Conservation (phyloP, 2,329 filamentous ascomycete species). For the Microcera coccophila region DNA sequence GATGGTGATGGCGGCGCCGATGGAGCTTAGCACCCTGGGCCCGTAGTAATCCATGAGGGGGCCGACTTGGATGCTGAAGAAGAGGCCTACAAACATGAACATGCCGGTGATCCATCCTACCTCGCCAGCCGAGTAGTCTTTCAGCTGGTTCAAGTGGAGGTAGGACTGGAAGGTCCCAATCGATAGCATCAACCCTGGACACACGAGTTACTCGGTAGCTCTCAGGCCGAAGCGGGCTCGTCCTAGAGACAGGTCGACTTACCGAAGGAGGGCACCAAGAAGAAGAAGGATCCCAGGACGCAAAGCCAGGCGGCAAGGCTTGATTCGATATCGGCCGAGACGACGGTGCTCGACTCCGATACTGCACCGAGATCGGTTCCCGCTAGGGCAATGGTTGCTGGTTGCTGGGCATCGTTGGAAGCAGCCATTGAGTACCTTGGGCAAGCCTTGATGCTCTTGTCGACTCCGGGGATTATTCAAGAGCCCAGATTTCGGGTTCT, state of each 20-base stretch:
- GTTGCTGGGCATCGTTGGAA: no score
- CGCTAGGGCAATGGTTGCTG: not conserved
- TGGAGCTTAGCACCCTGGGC: conserved; percentile 36
- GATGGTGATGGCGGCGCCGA: conserved; percentile 36
- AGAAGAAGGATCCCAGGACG: conserved; percentile 22
- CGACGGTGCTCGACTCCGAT: not conserved
- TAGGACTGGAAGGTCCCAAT: conserved; percentile 49
- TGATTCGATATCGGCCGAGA: not conserved
- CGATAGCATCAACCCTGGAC: conserved; percentile 42
- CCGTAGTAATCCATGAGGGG: conserved; percentile 48
- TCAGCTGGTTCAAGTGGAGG: conserved; percentile 42
- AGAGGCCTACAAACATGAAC: conserved; percentile 42
- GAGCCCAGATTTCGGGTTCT: not conserved
- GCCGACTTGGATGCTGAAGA: conserved; percentile 45
- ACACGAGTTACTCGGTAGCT: not conserved
- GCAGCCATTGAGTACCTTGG: not conserved
- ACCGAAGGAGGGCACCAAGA: conserved; percentile 24
- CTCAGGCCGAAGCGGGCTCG: not conserved
- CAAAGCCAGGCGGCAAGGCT: conserved; percentile 18
- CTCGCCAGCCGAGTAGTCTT: conserved; percentile 38
- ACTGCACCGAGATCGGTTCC: not conserved
- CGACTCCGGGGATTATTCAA: not conserved
- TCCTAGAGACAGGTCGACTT: conserved; percentile 1
- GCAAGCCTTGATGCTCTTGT: not conserved
- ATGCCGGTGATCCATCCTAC: conserved; percentile 49